Conservation (phyloP, 371 early-diverging fungal species). For the Capillidium heterosporum region DNA sequence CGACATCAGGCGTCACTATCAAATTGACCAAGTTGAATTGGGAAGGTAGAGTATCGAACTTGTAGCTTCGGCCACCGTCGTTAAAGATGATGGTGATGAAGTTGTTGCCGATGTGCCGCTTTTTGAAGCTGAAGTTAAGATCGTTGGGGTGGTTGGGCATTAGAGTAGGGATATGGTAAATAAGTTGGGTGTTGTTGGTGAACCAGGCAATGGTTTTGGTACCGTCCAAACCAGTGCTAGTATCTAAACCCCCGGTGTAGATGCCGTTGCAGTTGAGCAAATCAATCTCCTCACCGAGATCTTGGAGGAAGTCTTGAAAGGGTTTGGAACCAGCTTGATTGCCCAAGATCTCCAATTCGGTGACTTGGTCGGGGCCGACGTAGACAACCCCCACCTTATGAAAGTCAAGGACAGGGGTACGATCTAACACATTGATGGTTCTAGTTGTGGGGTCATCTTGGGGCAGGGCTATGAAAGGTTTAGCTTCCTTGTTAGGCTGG, state of each 20-base stretch:
- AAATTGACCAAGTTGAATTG: slow-evolving; percentile 92
- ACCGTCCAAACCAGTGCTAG: slow-evolving; percentile 69
- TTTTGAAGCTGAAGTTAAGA: slow-evolving; percentile 60
- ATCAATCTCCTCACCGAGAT: slow-evolving; percentile 52
- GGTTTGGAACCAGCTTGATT: slow-evolving; percentile 71
- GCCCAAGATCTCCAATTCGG: slow-evolving; percentile 64
- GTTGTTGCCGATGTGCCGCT: slow-evolving; percentile 92
- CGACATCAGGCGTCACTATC: slow-evolving; percentile 47
- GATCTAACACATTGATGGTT: slow-evolving; percentile 63
- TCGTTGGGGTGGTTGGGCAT: slow-evolving; percentile 76
- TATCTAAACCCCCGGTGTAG: slow-evolving; percentile 81
- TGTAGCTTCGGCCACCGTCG: slow-evolving; percentile 64
- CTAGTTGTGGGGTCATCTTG: slow-evolving; percentile 57
- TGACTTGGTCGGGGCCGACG: slow-evolving; percentile 64
- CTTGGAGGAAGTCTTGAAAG: slow-evolving; percentile 62
- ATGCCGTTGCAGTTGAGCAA: slow-evolving; percentile 43
- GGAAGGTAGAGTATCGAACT: slow-evolving; percentile 74
- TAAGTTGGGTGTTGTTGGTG: slow-evolving; percentile 69
- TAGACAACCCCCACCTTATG: slow-evolving; percentile 91
- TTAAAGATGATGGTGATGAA: slow-evolving; percentile 85
- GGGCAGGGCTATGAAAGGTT: slow-evolving; percentile 40
- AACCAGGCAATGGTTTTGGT: slow-evolving; percentile 62
- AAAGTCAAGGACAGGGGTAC: slow-evolving; percentile 76
- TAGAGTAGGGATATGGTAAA: slow-evolving; percentile 83
- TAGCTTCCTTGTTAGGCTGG: slow-evolving; percentile 30